Evolutionary conservation across 176 grass and related monocot species (phyloP), one percentile per base, ranked within the genome.

Genomic region (Musa itinerans): DNA sequence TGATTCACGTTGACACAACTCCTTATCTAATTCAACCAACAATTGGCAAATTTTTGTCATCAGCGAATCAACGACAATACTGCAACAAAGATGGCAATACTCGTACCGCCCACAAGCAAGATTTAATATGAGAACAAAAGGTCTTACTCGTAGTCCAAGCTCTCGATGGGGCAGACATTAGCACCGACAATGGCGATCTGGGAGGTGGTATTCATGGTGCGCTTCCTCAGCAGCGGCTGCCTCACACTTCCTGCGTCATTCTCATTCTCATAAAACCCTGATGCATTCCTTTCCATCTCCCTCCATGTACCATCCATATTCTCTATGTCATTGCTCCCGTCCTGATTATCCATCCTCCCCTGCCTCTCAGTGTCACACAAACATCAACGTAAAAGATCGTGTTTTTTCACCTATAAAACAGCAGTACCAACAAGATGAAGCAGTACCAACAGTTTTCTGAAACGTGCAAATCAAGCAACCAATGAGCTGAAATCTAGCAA

Each of bases 161-260:
- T 77, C 56, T 77, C 75, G 21, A 77, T 65, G 34, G 75, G 48
- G 58, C 75, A 53, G 75, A 77, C 54, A 1, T 77, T 77, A 11
- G 75, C 26, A 6, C 75, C 75, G 61, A 77, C 19, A 48, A 77
- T 52, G 4, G 75, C 75, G 43, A 77, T 13, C 49, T 77, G 75
- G n/a, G 75, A 77, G 61, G 75, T 77, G 59, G 61, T 63, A 21
- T 77, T 77, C n/a, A 16, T 8, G 43, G 61, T 50, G 61, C 92
- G 87, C 76, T 82, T 89, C 78, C 92, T 78, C 73, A 92, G 81
- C 72, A 96, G 82, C 52, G 85, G 89, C 76, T 90, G 50, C 2
- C 73, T 84, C 22, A 80, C 76, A 3, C 87, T 76, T 54, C 70
- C 86, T 4, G 81, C 82, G 20, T 84, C 82, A 48, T 78, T 81